phyloP scores from a whole-genome alignment of 1,284 basidiomycete genomes.

The Fomitopsis pinicola region DNA sequence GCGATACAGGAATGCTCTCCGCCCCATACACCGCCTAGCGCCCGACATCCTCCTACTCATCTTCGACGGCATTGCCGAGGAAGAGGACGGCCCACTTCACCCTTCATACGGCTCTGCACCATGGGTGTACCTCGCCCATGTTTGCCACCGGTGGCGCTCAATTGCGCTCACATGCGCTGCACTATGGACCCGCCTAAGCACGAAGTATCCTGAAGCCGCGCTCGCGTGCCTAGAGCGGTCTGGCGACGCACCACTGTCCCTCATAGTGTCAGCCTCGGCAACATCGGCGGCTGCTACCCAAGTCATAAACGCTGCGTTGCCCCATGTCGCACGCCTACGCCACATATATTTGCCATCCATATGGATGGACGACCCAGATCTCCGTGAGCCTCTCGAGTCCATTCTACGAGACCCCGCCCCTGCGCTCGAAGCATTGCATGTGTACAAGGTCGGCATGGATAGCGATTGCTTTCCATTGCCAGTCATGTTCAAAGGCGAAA shows the following conservation, averaged over 20 bases:
- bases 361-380: slow-evolving; percentile 15
- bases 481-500: slow-evolving; percentile 21
- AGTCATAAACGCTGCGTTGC: slow-evolving; percentile 19
- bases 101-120: slow-evolving; percentile 21
- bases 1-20: slow-evolving; percentile 27
- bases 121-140: slow-evolving; percentile 23
- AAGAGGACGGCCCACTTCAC: slow-evolving; percentile 18
- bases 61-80: slow-evolving; percentile 19
- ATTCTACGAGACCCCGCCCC: slow-evolving; percentile 22
- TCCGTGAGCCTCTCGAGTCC: slow-evolving; percentile 18
- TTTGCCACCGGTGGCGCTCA: slow-evolving; percentile 25
- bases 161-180: slow-evolving; percentile 22
- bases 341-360: slow-evolving; percentile 24
- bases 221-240: slow-evolving; percentile 25
- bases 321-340: slow-evolving; percentile 23
- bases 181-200: slow-evolving; percentile 27
- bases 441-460: slow-evolving; percentile 18
- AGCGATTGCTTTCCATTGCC: slow-evolving; percentile 22
- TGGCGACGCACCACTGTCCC: slow-evolving; percentile 22
- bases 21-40: slow-evolving; percentile 23
- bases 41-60: slow-evolving; percentile 25
- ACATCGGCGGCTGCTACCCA: slow-evolving; percentile 12
- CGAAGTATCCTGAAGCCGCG: slow-evolving; percentile 22
- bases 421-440: slow-evolving; percentile 23
- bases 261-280: slow-evolving; percentile 19